A percentile compares a stretch with the other conserved stretches of the same genome.
phyloP scores from a whole-genome alignment of 75 land plant species.

The Ceratopteris richardii region DNA sequence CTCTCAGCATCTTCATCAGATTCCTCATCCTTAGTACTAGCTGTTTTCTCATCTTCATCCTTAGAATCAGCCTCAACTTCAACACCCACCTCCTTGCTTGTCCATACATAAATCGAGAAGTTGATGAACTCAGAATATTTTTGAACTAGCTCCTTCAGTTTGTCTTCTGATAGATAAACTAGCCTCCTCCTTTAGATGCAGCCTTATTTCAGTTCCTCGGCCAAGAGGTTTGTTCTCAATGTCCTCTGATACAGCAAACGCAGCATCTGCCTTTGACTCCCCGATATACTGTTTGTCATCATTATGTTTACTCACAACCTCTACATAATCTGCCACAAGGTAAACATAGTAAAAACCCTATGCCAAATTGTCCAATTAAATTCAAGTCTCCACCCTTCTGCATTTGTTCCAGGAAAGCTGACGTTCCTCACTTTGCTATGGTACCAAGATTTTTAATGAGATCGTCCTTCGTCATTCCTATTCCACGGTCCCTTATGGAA shows the following conservation, averaged over 20 bases:
- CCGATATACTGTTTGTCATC: slow-evolving; percentile 98
- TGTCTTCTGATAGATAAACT: slow-evolving; percentile 63
- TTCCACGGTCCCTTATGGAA: slow-evolving; percentile 79
- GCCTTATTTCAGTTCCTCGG: slow-evolving; percentile 85
- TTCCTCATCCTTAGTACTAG: slow-evolving; percentile 41
- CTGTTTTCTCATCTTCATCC: slow-evolving; percentile 49
- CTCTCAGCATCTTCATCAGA: slow-evolving; percentile 52
- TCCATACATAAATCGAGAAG: slow-evolving; percentile 90
- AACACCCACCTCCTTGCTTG: slow-evolving; percentile 75
- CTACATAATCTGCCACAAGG: slow-evolving; percentile 91
- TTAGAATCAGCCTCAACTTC: slow-evolving; percentile 72
- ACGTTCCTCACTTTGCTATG: slow-evolving; percentile 91
- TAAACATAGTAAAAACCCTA: slow-evolving; percentile 95
- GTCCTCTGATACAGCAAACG: slow-evolving; percentile 88
- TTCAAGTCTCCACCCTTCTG: slow-evolving; percentile 83
- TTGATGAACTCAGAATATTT: slow-evolving; percentile 93
- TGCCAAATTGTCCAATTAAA: slow-evolving; percentile 97
- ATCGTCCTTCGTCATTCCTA: slow-evolving; percentile 98
- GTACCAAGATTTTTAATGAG: slow-evolving; percentile 95
- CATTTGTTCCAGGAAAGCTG: slow-evolving; percentile 91
- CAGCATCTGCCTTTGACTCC: slow-evolving; percentile 97
- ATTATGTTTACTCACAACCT: slow-evolving; percentile 96
- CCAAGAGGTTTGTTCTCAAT: slow-evolving; percentile 86
- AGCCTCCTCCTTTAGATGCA: slow-evolving; percentile 89
- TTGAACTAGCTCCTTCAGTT: slow-evolving; percentile 90